Conservation (phyloP, 2,329 filamentous ascomycete genomes). For the Colletotrichum abscissum region DNA sequence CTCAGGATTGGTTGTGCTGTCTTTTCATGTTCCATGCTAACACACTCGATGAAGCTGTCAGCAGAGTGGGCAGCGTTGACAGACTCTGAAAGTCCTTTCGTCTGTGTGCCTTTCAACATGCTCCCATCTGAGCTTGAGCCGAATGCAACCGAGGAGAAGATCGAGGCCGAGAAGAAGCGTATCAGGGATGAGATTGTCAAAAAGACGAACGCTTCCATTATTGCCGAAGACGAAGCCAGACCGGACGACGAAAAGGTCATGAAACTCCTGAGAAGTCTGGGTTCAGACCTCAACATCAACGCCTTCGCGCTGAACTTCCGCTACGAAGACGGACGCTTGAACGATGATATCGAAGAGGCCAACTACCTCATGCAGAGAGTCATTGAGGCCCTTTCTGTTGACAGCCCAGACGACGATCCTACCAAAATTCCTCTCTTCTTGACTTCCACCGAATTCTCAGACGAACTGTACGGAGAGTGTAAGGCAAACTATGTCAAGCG, state of each 20-base stretch:
- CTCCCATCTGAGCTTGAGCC: not conserved
- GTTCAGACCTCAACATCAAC: constrained; percentile 45
- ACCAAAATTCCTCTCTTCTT: not conserved
- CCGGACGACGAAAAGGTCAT: not conserved
- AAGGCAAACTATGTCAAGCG: not conserved
- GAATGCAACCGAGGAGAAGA: not conserved
- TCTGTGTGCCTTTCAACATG: not conserved
- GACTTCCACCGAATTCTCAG: not conserved
- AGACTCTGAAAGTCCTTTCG: not conserved
- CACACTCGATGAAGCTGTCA: not conserved
- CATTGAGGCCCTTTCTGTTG: constrained; percentile 54
- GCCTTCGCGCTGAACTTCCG: constrained; percentile 57
- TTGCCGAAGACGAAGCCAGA: not conserved
- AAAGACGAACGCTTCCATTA: not conserved
- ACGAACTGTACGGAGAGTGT: not conserved
- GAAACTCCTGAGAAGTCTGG: not conserved
- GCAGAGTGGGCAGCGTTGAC: not conserved
- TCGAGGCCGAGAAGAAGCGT: not conserved
- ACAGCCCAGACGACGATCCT: constrained; percentile 40
- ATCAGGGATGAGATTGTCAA: not conserved
- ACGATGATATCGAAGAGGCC: constrained; percentile 57
- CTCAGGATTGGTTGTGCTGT: not conserved
- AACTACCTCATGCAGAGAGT: constrained; percentile 60
- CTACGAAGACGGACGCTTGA: constrained; percentile 49
- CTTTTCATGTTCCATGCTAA: not conserved